phyloP scores from a whole-genome alignment of 345 rosid species.

The Eucalyptus shirleyi region DNA sequence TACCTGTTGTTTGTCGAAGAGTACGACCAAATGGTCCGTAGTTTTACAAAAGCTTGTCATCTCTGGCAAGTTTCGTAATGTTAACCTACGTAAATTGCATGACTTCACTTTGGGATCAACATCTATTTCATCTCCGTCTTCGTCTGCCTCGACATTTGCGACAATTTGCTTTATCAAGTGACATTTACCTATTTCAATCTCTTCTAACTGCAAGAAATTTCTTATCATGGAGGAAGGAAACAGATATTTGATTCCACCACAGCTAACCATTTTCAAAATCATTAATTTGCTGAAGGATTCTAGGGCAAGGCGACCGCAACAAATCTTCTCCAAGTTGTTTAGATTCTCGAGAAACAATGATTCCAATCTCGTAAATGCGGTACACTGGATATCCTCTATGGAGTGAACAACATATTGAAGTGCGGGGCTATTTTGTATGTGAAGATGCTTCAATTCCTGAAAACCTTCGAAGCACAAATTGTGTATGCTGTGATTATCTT shows the following conservation, averaged over 20 bases:
- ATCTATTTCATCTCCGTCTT: no score
- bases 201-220: accelerated
- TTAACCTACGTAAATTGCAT: no score
- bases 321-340: accelerated
- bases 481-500: accelerated
- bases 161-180: no score
- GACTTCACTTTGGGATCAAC: no score
- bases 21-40: no score
- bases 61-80: no score
- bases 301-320: accelerated
- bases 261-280: accelerated
- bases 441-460: no score
- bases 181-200: accelerated
- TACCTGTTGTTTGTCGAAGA: no score
- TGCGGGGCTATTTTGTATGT: accelerated
- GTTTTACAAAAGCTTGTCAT: no score
- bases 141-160: accelerated
- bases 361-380: accelerated
- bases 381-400: accelerated
- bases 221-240: accelerated
- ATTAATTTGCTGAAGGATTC: no score
- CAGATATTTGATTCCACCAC: no score
- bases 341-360: accelerated
- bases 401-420: accelerated
- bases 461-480: accelerated